Evolutionary conservation across 495 filamentous ascomycete genomes (phyloP), one percentile per base, ranked within the genome.

Genomic region (Penicillium longicatenatum): DNA sequence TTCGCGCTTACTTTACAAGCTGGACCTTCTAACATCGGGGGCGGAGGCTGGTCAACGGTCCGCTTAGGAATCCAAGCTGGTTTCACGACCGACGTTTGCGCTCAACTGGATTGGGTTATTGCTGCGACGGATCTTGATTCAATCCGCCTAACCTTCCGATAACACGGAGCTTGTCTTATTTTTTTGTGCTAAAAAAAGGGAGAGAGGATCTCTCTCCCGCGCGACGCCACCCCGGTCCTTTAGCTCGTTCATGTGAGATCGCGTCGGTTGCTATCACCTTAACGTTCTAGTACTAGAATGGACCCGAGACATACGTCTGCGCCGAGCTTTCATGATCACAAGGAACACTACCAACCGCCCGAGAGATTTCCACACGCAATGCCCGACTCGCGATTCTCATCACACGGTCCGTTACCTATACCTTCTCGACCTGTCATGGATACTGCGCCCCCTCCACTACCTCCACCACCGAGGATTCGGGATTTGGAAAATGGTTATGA

Each of bases 391-490:
- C 64, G 73, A 14, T 77, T 69, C 59, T 66, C 75, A 52, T 70
- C 72, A 22, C 69, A 68, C 54, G 74, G 74, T 37, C 80, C 86
- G 43, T 78, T 88, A 81, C 71, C 83, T n/a, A 86, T 88, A 54
- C 73, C 70, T 48, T 67, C 80, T 66, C 58, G 76, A 75, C 58
- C 78, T 49, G 71, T 65, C 52, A 74, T 71, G 50, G 67, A 80
- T 41, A 71, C 67, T 52, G 75, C 74, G 41, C 86, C 86, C 42
- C 86, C 86, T 52, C 84, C 86, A 56, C 74, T 88, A 58, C 86
- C 86, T 47, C 86, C 86, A 8, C 86, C 86, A 8, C 70, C 76
- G 58, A 70, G 76, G 52, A 80, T 87, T 42, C 75, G 69, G 48
- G 83, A 80, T 50, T 64, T 86, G 49, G 73, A 78, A 54, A 70